Conservation (phyloP, 2,329 filamentous ascomycete genomes). For the Plectosphaerella cucumerina region DNA sequence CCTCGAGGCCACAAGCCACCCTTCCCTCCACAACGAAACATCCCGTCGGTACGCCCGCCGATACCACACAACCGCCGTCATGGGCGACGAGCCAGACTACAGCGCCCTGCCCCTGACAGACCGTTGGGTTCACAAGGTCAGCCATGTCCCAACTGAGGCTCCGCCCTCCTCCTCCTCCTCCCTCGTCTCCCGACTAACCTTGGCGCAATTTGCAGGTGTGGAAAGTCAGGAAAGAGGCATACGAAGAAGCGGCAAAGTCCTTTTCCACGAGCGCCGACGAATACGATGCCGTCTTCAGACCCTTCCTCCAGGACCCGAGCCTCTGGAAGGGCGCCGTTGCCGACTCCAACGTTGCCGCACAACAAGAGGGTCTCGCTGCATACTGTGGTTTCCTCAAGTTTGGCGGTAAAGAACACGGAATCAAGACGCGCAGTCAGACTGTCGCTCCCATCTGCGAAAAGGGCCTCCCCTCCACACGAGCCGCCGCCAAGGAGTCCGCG, state of each 20-base stretch:
- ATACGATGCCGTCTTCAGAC: slow-evolving; percentile 76
- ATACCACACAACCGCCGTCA: slow-evolving; percentile 25
- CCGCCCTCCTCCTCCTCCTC: background rate
- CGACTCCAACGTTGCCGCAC: slow-evolving; percentile 95
- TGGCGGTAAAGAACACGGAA: slow-evolving; percentile 73
- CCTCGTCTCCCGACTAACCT: background rate
- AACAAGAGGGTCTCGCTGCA: slow-evolving; percentile 85
- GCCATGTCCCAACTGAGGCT: slow-evolving; percentile 7
- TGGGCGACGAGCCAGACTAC: slow-evolving; percentile 87
- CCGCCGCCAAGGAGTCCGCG: slow-evolving; percentile 81
- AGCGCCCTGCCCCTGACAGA: slow-evolving; percentile 73
- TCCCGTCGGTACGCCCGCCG: no score
- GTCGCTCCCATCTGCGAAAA: slow-evolving; percentile 85
- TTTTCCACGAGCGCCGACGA: slow-evolving; percentile 86
- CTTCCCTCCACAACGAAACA: no score
- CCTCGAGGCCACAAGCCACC: no score
- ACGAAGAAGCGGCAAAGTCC: slow-evolving; percentile 85
- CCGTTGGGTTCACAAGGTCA: slow-evolving; percentile 77
- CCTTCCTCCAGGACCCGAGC: slow-evolving; percentile 78
- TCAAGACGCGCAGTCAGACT: slow-evolving; percentile 71
- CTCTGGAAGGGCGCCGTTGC: slow-evolving; percentile 90
- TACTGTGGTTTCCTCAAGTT: slow-evolving; percentile 92
- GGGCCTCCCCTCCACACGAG: slow-evolving; percentile 79
- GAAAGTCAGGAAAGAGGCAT: slow-evolving; percentile 95
- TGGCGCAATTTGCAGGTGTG: slow-evolving; percentile 57